Evolutionary conservation across 2,329 filamentous ascomycete species (phyloP), one percentile per base, ranked within the genome.

Genomic region (Pseudovirgaria hyperparasitica): DNA sequence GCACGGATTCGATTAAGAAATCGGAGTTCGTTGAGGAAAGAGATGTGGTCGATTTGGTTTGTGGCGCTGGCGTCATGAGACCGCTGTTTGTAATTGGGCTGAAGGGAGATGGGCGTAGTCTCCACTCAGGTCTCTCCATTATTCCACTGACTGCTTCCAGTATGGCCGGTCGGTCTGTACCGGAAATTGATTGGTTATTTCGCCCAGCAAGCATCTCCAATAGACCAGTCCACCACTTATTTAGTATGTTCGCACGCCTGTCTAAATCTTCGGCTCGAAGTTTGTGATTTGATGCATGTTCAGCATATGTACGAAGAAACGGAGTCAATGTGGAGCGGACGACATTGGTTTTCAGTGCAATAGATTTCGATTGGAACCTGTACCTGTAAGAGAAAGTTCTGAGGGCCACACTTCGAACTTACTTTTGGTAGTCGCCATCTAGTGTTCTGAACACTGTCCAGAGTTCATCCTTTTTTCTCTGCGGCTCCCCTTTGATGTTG

Each of bases 111-210:
- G 78, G 79, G 15, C 75, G 68, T 28, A 78, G 65, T 35, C 82
- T 73, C 86, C 86, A 94, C 56, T 94, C 86, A 0, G 78, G 74
- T 24, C 86, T 71, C 54, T 79, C 78, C 85, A 93, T 92, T 46
- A 94, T 73, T 28, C 78, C 71, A 25, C 77, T 74, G 13, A 81
- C 67, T 5, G 74, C 79, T 45, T 93, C 85, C 17, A 92, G 66
- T 22, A 92, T 72, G 3, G 74, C 68, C 1, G 84, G 82, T 17
- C 84, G 67, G 44, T 93, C 86, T n/a, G 82, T 76, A 8, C 82
- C 82, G 2, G 82, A 75, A 9, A 93, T 75, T 3, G 79, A 76
- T 42, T 84, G 78, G 30, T 76, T 76, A 46, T 76, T 71, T 34
- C 70, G 69, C 17, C 78, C 79, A 38, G 85, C 76, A 14, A 93